Conservation (phyloP, 225 moss, liverwort and hornwort species). For the Sphagnum tenellum region DNA sequence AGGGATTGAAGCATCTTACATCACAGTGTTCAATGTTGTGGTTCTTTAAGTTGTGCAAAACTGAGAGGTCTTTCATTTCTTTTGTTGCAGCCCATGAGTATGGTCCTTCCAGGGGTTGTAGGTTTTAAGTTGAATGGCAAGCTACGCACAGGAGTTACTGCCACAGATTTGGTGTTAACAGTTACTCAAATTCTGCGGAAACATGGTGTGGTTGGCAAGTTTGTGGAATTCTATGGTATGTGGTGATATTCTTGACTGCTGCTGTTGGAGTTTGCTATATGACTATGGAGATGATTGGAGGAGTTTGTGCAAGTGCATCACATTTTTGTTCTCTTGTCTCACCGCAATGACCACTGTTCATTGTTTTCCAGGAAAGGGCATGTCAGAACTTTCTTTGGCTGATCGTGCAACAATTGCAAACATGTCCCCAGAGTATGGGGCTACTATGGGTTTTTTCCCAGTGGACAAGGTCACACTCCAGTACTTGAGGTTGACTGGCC, state of each 20-base stretch:
- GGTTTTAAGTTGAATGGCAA: conserved; percentile 87
- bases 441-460: conserved; percentile 98
- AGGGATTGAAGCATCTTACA: too few species aligned
- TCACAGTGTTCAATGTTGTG: too few species aligned
- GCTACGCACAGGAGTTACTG: conserved; percentile 83
- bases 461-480: conserved; percentile 77
- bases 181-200: conserved; percentile 91
- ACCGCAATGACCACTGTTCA: background rate
- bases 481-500: conserved; percentile 85
- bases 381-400: conserved; percentile 74
- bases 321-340: background rate
- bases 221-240: conserved; percentile 97
- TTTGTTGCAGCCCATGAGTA: conserved; percentile 87
- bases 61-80: background rate
- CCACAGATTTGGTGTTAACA: conserved; percentile 94
- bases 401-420: conserved; percentile 97
- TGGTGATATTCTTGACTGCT: conserved; percentile 4
- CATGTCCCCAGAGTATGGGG: conserved; percentile 98
- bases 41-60: background rate
- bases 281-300: too few species aligned
- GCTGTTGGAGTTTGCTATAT: background rate
- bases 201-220: conserved; percentile 95
- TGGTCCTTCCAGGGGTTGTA: conserved; percentile 95
- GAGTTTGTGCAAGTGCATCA: background rate
- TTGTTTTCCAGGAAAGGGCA: conserved; percentile 56